A percentile compares a stretch with the other conserved stretches of the same genome.
These are phyloP conservation scores for Polytrichum commune DNA, from an alignment of 225 moss, liverwort and hornwort species.

Conservation along the genomic window DNA sequence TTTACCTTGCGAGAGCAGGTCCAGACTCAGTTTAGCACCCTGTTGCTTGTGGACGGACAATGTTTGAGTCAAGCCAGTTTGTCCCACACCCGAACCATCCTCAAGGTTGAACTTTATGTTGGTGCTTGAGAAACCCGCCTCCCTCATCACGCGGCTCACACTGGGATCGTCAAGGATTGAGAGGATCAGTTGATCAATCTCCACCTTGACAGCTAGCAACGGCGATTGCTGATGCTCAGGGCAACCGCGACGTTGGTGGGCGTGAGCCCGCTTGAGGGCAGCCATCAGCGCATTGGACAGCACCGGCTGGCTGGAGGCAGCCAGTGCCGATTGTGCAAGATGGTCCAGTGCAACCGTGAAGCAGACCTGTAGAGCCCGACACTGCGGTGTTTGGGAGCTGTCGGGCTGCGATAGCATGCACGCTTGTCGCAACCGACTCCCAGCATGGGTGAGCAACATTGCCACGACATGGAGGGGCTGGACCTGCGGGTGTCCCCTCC, in stretches of 20 bases:
- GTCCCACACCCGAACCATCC: slow-evolving; percentile 27
- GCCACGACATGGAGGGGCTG: slow-evolving; percentile 92
- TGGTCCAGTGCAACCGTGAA: slow-evolving; percentile 90
- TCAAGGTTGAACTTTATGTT: slow-evolving; percentile 83
- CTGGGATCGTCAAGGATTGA: slow-evolving; percentile 93
- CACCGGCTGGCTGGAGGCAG: slow-evolving; percentile 40
- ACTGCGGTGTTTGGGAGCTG: slow-evolving; percentile 61
- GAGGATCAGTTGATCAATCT: slow-evolving; percentile 87
- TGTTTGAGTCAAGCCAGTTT: background rate
- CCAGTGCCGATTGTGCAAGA: slow-evolving; percentile 55
- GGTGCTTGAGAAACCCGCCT: slow-evolving; percentile 83
- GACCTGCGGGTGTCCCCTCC: slow-evolving; percentile 78
- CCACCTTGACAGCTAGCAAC: slow-evolving; percentile 88
- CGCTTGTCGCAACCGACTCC: slow-evolving; percentile 65
- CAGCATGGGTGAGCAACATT: slow-evolving; percentile 69
- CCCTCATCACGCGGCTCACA: slow-evolving; percentile 86
- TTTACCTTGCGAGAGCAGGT: slow-evolving; percentile 17
- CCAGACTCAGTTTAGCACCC: slow-evolving; percentile 10
- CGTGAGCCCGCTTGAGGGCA: slow-evolving; percentile 91
- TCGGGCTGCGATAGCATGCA: slow-evolving; percentile 75
- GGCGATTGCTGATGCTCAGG: slow-evolving; percentile 96
- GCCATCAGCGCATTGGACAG: slow-evolving; percentile 84
- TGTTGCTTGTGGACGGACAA: background rate
- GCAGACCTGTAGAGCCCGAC: slow-evolving; percentile 86
- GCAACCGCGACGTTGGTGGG: slow-evolving; percentile 86